A percentile compares a stretch with the other conserved stretches of the same genome.
These are phyloP conservation scores for Vigna angularis DNA, from an alignment of 306 rosid genomes.

Conservation along the genomic window DNA sequence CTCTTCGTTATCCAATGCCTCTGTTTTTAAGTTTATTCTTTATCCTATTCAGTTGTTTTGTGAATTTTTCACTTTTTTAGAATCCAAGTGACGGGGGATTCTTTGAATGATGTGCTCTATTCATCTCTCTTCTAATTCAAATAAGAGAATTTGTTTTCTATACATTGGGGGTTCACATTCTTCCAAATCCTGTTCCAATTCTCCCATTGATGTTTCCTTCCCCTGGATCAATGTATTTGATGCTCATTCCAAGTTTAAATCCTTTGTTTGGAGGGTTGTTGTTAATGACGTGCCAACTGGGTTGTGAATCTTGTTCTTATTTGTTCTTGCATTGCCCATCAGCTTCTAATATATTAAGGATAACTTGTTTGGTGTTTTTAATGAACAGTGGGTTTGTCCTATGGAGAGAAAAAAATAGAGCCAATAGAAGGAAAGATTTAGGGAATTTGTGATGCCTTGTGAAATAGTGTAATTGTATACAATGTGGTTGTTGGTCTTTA, in stretches of 20 bases:
- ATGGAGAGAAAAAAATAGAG: background rate
- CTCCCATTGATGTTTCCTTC: background rate
- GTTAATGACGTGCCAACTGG: background rate
- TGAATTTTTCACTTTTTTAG: background rate
- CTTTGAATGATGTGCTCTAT: background rate
- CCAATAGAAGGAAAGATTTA: background rate
- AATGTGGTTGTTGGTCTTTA: background rate
- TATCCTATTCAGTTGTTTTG: background rate
- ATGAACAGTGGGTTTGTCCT: background rate
- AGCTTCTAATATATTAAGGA: background rate
- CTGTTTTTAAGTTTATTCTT: background rate
- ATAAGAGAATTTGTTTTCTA: background rate
- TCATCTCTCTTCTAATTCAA: background rate
- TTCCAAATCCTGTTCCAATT: background rate
- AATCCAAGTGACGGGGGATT: background rate
- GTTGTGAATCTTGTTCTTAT: background rate
- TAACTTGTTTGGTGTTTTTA: background rate
- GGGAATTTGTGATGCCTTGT: background rate
- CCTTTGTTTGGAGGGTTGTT: background rate
- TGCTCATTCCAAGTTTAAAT: background rate
- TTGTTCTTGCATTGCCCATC: background rate
- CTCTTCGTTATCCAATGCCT: background rate
- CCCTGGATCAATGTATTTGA: background rate
- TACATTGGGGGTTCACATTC: background rate
- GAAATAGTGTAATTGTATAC: background rate